Conservation (phyloP, 805 yeast species). For the Candida dajiaensis region DNA sequence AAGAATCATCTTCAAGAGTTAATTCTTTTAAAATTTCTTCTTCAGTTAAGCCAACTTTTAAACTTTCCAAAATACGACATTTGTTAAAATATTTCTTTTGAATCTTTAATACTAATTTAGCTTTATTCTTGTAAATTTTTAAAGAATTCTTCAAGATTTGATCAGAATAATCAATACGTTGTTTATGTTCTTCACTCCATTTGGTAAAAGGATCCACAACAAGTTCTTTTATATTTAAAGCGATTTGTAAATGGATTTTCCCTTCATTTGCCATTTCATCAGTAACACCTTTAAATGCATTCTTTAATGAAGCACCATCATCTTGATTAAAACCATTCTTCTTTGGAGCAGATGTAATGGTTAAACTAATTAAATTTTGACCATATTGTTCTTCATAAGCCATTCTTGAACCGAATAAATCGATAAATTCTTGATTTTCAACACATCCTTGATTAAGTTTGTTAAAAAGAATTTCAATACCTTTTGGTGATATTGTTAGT, state of each 20-base stretch:
- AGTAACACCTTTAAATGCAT: slow-evolving; percentile 53
- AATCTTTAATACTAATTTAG: slow-evolving; percentile 42
- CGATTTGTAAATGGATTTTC: slow-evolving; percentile 50
- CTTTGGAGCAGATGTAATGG: slow-evolving; percentile 30
- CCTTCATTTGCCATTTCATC: slow-evolving; percentile 55
- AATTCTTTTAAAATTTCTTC: slow-evolving; percentile 32
- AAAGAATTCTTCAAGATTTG: slow-evolving; percentile 44
- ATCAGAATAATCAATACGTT: slow-evolving; percentile 58
- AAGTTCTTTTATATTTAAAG: slow-evolving; percentile 50
- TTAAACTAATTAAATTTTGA: slow-evolving; percentile 38
- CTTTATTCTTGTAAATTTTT: slow-evolving; percentile 43
- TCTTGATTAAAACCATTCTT: slow-evolving; percentile 42
- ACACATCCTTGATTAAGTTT: slow-evolving; percentile 55
- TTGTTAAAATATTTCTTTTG: slow-evolving; percentile 72
- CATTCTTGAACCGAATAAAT: slow-evolving; percentile 61
- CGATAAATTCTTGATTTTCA: slow-evolving; percentile 66
- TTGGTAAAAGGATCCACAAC: slow-evolving; percentile 66
- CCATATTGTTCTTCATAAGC: slow-evolving; percentile 70
- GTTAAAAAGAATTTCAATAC: slow-evolving; percentile 44
- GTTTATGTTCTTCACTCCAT: slow-evolving; percentile 72
- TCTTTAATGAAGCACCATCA: slow-evolving; percentile 61
- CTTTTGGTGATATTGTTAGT: slow-evolving; percentile 20
- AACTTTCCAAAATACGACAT: slow-evolving; percentile 68
- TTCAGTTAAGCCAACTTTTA: slow-evolving; percentile 41
- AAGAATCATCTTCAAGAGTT: slow-evolving; percentile 7